Base-by-base conservation (phyloP, 495 filamentous ascomycete genomes). In the Penicillium maclennaniae region DNA sequence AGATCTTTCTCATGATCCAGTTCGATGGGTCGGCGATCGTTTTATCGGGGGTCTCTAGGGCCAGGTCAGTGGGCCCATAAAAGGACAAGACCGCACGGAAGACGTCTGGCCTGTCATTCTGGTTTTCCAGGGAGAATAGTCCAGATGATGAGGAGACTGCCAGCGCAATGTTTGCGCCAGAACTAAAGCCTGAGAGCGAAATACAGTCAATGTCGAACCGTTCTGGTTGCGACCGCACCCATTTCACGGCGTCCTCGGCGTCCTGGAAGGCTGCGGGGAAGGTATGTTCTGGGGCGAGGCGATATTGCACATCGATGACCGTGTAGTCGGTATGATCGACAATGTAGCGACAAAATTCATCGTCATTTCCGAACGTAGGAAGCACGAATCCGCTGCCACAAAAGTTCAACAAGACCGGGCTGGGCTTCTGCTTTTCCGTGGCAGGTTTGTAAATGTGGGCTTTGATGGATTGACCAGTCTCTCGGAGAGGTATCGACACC, bases 231-330 rank as follows among this genome's bases (percentile, higher is more conserved):
- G 64, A 56, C 20, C 59, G 60, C 0, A 73, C 66, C 65, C 69
- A 70, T n/a, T 50, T 62, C 25, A 75, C 66, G n/a, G 53, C 55
- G 48, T 76, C 70, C 46, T 76, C 71, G 45, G 80, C 87, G 56
- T 95, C 89, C 23, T 95, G 70, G 16, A 92, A 68, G 12, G 87
- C 85, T 3, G 86, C 77, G 12, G 88, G 88, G 66, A 92, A 92
- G 1, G 86, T 79, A 51, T 85, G 56, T 65, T 92, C 87, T 2
- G 90, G 90, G 1, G 88, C 82, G 5, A 95, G 80, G 9, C 89
- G 80, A 69, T 95, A 95, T 23, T 87, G 80, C 1, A 91, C 81
- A 53, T 77, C 74, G 23, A 76, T 59, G 8, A 76, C 71, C 7
- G 67, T 69, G 53, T 76, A 72, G 7, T 56, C 55, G n/a, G 74